Base-by-base conservation (phyloP, 1,139 yeast genomes). In the Meyerozyma sp. region DNA sequence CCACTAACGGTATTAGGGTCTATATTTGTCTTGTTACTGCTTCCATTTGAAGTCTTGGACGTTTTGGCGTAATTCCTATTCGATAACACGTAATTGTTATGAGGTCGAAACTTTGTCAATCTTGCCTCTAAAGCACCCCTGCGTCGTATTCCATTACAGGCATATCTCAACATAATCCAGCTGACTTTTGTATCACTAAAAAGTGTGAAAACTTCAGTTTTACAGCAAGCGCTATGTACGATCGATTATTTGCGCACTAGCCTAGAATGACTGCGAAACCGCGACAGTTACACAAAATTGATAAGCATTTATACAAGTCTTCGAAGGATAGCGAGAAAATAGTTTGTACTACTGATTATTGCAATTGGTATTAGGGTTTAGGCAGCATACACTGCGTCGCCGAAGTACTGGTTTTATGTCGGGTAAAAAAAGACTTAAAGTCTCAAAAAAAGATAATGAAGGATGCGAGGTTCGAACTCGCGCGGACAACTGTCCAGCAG, bases 391-490 rank as follows among this genome's bases (percentile, higher is more conserved):
- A 16, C 3, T 16, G 18, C 3, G 3, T 16, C 18, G 18, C 3
- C 18, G 3, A 16, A 16, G 18, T 16, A 3, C 18, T 2, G 18
- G 3, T 3, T 3, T 3, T 16, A 3, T 16, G 18, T 16, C 3
- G 18, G 18, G 18, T 16, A 16, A 16, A 16, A 3, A 16, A 16
- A 16, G 18, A 4, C 3, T 21, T 5, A 27, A 36, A 26, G 18
- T n/a, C 11, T 14, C 9, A 10, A 51, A 62, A 62, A 72, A 71
- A 71, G 63, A 64, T 68, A 67, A 58, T 81, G 85, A 79, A 79
- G 84, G 85, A 76, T 78, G 86, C 85, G 86, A 79, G 86, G 84
- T 80, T 81, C 86, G 86, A 81, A 81, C 86, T 80, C 85, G 84
- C 85, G 85, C 86, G 86, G 85, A 79, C 81, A 66, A 64, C 56